Percentiles rank a stretch among this genome's conserved stretches.
Conservation (phyloP, 352 stramenopile species). For the Pythium brassicae region DNA sequence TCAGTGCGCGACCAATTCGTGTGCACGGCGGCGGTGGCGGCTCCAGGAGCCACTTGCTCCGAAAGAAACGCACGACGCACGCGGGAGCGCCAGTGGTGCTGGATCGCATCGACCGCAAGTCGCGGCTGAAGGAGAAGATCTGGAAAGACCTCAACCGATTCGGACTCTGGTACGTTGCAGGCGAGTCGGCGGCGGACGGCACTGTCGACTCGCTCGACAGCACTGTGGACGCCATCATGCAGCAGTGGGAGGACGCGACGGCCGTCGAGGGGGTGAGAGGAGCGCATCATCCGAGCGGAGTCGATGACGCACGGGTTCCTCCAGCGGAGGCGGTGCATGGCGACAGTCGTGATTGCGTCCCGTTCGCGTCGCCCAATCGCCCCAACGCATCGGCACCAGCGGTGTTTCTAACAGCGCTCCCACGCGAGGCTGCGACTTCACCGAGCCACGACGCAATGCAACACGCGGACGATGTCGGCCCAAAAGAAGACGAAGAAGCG, state of each 20-base stretch:
- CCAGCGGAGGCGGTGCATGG: background rate
- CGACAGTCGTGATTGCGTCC: too few species aligned
- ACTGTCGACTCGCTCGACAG: slow-evolving; percentile 46
- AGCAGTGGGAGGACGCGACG: slow-evolving; percentile 31
- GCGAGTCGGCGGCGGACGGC: slow-evolving; percentile 1
- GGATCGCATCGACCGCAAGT: slow-evolving; percentile 23
- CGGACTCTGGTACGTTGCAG: slow-evolving; percentile 44
- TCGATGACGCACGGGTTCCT: too few species aligned
- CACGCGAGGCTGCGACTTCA: background rate
- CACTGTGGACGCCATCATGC: slow-evolving; percentile 54
- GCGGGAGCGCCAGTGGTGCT: slow-evolving; percentile 27
- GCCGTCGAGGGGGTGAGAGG: background rate
- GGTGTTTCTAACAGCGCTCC: slow-evolving; percentile 22
- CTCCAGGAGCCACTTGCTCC: slow-evolving; percentile 10
- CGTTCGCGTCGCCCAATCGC: background rate
- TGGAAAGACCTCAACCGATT: slow-evolving; percentile 54
- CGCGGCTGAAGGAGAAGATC: slow-evolving; percentile 40
- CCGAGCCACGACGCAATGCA: background rate
- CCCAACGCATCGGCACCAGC: background rate
- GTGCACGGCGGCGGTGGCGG: background rate
- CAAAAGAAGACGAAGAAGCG: slow-evolving; percentile 15
- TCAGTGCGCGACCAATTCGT: background rate
- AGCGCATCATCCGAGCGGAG: background rate
- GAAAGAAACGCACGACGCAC: slow-evolving; percentile 25
- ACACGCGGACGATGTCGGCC: slow-evolving; percentile 6